A percentile compares a stretch with the other conserved stretches of the same genome.
These are phyloP conservation scores for Raffaelea albimanens DNA, from an alignment of 2,329 filamentous ascomycete species.

Conservation along the genomic window DNA sequence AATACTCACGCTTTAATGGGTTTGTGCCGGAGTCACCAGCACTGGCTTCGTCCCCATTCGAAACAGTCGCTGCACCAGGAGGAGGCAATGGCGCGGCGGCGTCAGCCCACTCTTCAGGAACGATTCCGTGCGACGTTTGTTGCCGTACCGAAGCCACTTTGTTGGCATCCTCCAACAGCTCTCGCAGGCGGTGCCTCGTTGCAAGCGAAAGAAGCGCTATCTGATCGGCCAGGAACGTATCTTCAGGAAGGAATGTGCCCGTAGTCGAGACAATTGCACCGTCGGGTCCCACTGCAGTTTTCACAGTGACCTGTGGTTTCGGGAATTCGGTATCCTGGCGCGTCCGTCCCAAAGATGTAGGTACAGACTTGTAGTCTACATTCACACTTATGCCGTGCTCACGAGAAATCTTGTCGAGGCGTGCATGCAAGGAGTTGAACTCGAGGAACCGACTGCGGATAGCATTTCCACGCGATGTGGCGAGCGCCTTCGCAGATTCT, in stretches of 20 bases:
- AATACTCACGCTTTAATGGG: conserved; percentile 50
- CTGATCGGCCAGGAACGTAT: conserved; percentile 71
- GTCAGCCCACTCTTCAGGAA: conserved; percentile 68
- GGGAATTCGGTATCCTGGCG: conserved; percentile 38
- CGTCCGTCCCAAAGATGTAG: conserved; percentile 32
- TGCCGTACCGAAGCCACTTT: conserved; percentile 62
- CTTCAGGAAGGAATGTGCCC: conserved; percentile 64
- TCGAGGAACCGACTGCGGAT: conserved; percentile 65
- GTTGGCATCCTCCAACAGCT: conserved; percentile 68
- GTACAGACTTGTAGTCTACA: conserved; percentile 38
- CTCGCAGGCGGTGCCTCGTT: conserved; percentile 67
- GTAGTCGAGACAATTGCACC: conserved; percentile 50
- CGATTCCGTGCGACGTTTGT: conserved; percentile 66
- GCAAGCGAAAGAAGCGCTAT: conserved; percentile 74
- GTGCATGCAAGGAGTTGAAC: conserved; percentile 51
- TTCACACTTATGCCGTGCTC: conserved; percentile 50
- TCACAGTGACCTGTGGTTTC: conserved; percentile 42
- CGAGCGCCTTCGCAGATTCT: conserved; percentile 53
- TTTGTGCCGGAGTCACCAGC: conserved; percentile 44
- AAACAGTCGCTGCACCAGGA: conserved; percentile 10
- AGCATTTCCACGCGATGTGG: conserved; percentile 55
- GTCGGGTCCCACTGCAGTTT: conserved; percentile 49
- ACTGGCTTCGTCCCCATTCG: conserved; percentile 31
- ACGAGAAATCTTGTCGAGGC: conserved; percentile 46
- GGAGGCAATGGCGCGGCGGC: conserved; percentile 45